Base-by-base conservation (phyloP, 805 yeast species). In the Grigorovia humatica region DNA sequence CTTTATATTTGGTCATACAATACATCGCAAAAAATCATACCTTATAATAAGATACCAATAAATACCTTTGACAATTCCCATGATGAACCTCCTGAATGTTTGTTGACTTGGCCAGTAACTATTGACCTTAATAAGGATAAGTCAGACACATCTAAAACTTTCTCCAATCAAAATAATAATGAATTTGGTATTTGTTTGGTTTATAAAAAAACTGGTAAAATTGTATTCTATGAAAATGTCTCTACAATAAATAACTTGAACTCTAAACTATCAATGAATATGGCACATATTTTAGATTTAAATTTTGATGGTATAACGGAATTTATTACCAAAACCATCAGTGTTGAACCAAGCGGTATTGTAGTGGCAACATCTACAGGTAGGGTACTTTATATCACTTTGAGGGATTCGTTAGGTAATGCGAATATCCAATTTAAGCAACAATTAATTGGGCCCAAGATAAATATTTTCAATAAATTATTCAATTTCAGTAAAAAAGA, bases 301-400 rank as follows among this genome's bases (percentile, higher is more conserved):
- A 58, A 56, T 23, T 48, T 65, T 17, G 57, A 59, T 32, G 60
- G 59, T 18, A 50, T 55, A 23, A 40, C 52, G 43, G 97, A 90
- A 62, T 62, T 64, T 32, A 70, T 88, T 17, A 77, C 80, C 1
- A 59, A 73, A 42, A 75, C 83, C 1, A 78, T 80, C 51, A 77
- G 77, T 54, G 74, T 83, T 11, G 88, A 82, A 56, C 90, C 93
- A 0, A 80, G 85, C 1, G 96, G 96, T 1, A 71, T 88, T 4
- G 72, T 83, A 0, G 61, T 84, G 9, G 78, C 88, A 8, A 88
- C 96, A 0, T 78, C 85, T 3, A 70, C 77, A 54, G 88, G 88
- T 23, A 73, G 90, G 54, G 78, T 83, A 44, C 64, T 83, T 6
- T 70, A 86, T 44, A 61, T 88, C 2, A 72, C 82, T 0, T 69